phyloP scores from a whole-genome alignment of 768 basidiomycete species.

The Leccinum imitatum region DNA sequence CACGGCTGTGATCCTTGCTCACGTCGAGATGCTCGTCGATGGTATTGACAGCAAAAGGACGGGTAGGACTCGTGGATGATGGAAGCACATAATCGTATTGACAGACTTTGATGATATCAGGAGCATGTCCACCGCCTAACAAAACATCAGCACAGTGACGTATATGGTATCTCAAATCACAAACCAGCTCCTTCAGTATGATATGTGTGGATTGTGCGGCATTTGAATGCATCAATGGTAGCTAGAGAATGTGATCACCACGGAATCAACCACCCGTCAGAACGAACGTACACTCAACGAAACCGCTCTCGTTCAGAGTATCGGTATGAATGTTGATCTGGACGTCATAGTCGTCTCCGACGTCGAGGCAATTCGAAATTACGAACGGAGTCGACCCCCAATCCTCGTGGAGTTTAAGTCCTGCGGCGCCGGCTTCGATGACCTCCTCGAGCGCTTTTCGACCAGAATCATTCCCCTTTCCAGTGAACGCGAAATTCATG shows the following conservation, averaged over 20 bases:
- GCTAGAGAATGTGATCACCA: slow-evolving; percentile 39
- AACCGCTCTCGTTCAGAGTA: slow-evolving; percentile 96
- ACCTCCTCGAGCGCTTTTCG: slow-evolving; percentile 73
- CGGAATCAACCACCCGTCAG: background rate
- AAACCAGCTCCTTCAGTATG: slow-evolving; percentile 93
- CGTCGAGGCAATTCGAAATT: slow-evolving; percentile 72
- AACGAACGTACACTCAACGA: slow-evolving; percentile 75
- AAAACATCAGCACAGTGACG: background rate
- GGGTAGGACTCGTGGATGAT: slow-evolving; percentile 95
- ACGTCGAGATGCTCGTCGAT: slow-evolving; percentile 97
- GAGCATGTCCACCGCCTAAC: slow-evolving; percentile 90
- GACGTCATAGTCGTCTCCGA: slow-evolving; percentile 91
- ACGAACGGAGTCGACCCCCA: slow-evolving; percentile 91
- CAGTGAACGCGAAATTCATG: slow-evolving; percentile 93
- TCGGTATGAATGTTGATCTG: slow-evolving; percentile 97
- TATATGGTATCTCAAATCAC: background rate
- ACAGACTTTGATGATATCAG: slow-evolving; percentile 98
- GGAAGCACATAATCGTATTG: slow-evolving; percentile 87
- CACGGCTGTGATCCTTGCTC: slow-evolving; percentile 27
- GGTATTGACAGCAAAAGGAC: slow-evolving; percentile 89
- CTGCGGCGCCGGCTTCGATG: slow-evolving; percentile 79
- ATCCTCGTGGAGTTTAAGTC: slow-evolving; percentile 96
- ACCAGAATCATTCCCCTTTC: slow-evolving; percentile 93
- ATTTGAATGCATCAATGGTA: slow-evolving; percentile 87
- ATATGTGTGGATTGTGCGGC: slow-evolving; percentile 94